phyloP scores from a whole-genome alignment of 2,329 filamentous ascomycete species.

The Fusarium sp. region DNA sequence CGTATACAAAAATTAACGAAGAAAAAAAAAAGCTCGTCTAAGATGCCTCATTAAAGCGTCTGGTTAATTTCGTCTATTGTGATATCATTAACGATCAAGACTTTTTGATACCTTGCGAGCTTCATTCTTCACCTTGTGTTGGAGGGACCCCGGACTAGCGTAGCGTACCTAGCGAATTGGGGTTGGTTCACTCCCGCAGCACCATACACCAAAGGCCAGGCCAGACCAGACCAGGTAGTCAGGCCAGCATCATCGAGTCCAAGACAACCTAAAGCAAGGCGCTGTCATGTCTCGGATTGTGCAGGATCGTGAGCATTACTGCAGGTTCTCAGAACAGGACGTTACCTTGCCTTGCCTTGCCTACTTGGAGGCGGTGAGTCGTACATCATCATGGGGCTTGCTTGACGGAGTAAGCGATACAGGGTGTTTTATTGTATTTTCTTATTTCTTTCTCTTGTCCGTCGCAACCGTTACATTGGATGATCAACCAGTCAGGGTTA shows the following conservation, averaged over 20 bases:
- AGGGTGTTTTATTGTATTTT: neutral
- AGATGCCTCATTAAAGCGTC: neutral
- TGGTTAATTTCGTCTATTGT: neutral
- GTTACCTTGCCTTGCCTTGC: neutral
- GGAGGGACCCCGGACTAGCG: neutral
- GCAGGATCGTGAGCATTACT: slow-evolving; percentile 12
- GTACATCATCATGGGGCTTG: neutral
- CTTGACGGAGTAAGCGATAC: slow-evolving; percentile 1
- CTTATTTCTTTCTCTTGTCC: neutral
- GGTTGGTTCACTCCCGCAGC: slow-evolving; percentile 21
- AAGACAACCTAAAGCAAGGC: neutral
- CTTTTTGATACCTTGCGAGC: neutral
- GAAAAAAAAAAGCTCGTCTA: neutral
- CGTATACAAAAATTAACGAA: neutral
- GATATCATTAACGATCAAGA: neutral
- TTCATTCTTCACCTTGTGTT: neutral
- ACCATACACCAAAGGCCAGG: neutral
- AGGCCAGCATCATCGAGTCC: slow-evolving; percentile 3
- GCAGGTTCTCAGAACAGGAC: neutral
- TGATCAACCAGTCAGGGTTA: slow-evolving; percentile 24
- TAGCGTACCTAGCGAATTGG: slow-evolving; percentile 7
- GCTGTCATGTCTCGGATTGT: slow-evolving; percentile 2
- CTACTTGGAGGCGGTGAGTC: slow-evolving; percentile 29
- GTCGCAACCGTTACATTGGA: slow-evolving; percentile 31
- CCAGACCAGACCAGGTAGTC: neutral